phyloP scores from a whole-genome alignment of 2,329 filamentous ascomycete genomes.

The Blumeria graminis region DNA sequence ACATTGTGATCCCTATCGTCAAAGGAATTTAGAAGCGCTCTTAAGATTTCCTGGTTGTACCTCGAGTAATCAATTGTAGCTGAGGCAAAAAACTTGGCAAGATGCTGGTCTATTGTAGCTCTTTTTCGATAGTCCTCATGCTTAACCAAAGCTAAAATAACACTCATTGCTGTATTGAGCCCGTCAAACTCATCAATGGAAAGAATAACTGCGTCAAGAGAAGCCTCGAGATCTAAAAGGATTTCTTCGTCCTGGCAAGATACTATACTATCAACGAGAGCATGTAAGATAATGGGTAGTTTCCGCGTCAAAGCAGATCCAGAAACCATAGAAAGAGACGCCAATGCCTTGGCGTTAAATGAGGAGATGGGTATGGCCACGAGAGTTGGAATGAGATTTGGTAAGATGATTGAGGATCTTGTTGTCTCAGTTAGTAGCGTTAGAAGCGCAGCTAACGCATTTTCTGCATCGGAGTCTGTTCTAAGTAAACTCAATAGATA shows the following conservation, averaged over 20 bases:
- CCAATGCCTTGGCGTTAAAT: conserved; percentile 86
- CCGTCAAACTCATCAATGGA: conserved; percentile 94
- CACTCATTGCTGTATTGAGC: conserved; percentile 85
- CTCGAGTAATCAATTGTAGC: conserved; percentile 74
- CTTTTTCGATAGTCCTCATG: conserved; percentile 78
- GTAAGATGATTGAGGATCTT: conserved; percentile 85
- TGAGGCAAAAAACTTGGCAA: conserved; percentile 66
- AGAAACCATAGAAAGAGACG: conserved; percentile 79
- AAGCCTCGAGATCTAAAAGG: conserved; percentile 44
- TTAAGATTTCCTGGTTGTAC: conserved; percentile 89
- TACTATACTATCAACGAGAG: conserved; percentile 82
- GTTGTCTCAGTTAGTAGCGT: conserved; percentile 86
- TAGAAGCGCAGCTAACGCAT: conserved; percentile 75
- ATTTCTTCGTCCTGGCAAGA: conserved; percentile 50
- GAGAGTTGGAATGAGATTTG: conserved; percentile 83
- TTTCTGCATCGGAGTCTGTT: conserved; percentile 66
- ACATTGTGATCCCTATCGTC: conserved; percentile 66
- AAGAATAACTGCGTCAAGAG: conserved; percentile 73
- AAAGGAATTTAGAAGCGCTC: conserved; percentile 73
- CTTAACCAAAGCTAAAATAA: conserved; percentile 68
- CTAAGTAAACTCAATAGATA: conserved; percentile 76
- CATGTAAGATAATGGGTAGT: conserved; percentile 73
- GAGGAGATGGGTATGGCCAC: conserved; percentile 72
- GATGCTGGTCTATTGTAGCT: conserved; percentile 50
- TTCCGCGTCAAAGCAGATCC: conserved; percentile 75